Evolutionary conservation across 352 stramenopile species (phyloP).

Genomic region (Globisporangium splendens): DNA sequence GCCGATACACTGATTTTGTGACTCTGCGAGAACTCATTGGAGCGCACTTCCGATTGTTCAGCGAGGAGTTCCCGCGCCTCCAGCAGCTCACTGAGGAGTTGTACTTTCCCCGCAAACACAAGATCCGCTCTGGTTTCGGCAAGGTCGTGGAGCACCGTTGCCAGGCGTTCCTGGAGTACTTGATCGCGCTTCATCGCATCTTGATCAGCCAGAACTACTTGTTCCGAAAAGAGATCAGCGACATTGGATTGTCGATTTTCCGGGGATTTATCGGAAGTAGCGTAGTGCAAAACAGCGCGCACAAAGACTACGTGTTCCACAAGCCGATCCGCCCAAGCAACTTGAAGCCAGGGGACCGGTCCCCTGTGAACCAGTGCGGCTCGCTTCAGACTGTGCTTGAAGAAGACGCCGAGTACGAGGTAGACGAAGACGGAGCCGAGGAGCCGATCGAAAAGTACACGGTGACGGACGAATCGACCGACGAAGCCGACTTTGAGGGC

Average conservation of each 20-base stretch:
- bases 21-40: slow-evolving; percentile 46
- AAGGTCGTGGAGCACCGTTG: slow-evolving; percentile 62
- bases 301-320: slow-evolving; percentile 60
- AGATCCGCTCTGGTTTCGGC: slow-evolving; percentile 44
- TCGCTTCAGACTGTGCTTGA: slow-evolving; percentile 58
- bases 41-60: slow-evolving; percentile 54
- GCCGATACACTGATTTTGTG: slow-evolving; percentile 63
- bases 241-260: slow-evolving; percentile 59
- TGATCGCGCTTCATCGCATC: slow-evolving; percentile 57
- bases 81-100: slow-evolving; percentile 37
- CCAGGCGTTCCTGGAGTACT: slow-evolving; percentile 62
- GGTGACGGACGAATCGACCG: slow-evolving; percentile 26
- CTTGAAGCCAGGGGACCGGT: slow-evolving; percentile 37
- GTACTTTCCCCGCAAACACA: slow-evolving; percentile 72
- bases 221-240: slow-evolving; percentile 46
- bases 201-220: slow-evolving; percentile 63
- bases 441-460: slow-evolving; percentile 9
- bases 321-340: slow-evolving; percentile 44
- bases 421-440: slow-evolving; percentile 23
- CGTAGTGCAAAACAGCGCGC: slow-evolving; percentile 45
- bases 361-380: slow-evolving; percentile 60
- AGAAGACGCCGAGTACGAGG: slow-evolving; percentile 36
- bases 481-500: slow-evolving; percentile 25
- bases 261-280: slow-evolving; percentile 63
- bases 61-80: slow-evolving; percentile 48